Percentiles rank a stretch among this genome's conserved stretches.
Evolutionary conservation across 345 rosid genomes (phyloP).

Genomic region (Carallia pectinifolia): DNA sequence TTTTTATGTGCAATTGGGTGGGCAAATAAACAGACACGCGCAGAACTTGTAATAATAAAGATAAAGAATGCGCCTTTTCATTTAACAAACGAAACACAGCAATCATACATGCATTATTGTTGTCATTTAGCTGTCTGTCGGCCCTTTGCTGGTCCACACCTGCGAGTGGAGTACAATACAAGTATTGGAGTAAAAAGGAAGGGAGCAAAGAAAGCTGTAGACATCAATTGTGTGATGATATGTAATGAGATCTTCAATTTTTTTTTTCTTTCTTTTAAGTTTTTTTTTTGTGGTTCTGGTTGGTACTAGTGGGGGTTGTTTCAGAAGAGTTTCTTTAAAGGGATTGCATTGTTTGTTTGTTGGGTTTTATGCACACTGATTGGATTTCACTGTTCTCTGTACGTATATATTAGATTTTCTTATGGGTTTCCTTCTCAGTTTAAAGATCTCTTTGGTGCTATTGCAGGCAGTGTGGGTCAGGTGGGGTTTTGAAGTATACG

Average conservation of each 20-base stretch:
- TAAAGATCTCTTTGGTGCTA: conserved; percentile 30
- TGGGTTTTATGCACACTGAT: conserved; percentile 42
- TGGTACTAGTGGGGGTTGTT: conserved; percentile 92
- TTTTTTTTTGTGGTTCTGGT: conserved; percentile 40
- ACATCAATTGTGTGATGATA: conserved; percentile 11
- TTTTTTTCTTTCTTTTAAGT: conserved; percentile 25
- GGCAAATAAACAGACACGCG: not conserved
- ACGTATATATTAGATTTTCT: conserved; percentile 31
- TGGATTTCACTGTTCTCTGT: conserved; percentile 20
- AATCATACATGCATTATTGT: not conserved
- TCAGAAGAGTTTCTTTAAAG: conserved; percentile 87
- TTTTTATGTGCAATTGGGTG: not conserved
- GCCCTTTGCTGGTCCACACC: not conserved
- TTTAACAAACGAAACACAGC: conserved; percentile 1
- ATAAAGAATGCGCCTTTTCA: not conserved
- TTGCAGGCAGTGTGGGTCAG: conserved; percentile 58
- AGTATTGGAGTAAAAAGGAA: conserved; percentile 20
- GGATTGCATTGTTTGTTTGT: conserved; percentile 50
- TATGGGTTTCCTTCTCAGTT: conserved; percentile 36
- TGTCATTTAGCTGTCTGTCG: conserved; percentile 9
- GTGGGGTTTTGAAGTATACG: conserved; percentile 35
- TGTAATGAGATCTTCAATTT: conserved; percentile 26
- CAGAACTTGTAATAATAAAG: not conserved
- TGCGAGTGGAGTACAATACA: conserved; percentile 4
- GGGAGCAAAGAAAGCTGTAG: conserved; percentile 17